Base-by-base conservation (phyloP, 179 eudicot genomes). In the Vitellaria paradoxa region DNA sequence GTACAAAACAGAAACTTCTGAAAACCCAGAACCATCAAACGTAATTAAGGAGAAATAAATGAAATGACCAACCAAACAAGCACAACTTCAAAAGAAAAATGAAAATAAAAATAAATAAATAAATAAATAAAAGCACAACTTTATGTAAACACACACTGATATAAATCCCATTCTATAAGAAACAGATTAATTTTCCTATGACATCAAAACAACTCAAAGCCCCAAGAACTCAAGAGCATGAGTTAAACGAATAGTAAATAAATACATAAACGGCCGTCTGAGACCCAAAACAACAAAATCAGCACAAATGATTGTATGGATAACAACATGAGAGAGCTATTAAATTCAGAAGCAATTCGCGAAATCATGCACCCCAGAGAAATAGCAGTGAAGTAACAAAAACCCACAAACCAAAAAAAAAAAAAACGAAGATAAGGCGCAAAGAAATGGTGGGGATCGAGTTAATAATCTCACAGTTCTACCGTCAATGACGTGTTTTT, bases 401-500 rank as follows among this genome's bases (percentile, higher is more conserved):
- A 72, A n/a, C 61, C 9, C 9, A 30, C 17, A 47, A 6, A 20
- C 11, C 45, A 1, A 50, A n/a, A 12, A 21, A 64, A 64, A 24
- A 11, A 15, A 64, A 64, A 30, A 11, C 21, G 9, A 26, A 9
- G 47, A 53, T 4, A 53, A 70, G 21, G 24, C 21, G 3, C 63
- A 26, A 50, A 13, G 7, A 37, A 72, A 18, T 37, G 37, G 17
- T 10, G 52, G 12, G 12, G 4, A 21, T 37, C 20, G 64, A 63
- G 70, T 47, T 47, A 30, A 12, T 30, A 67, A 45, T 42, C 78
- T 76, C 78, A 91, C 96, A 84, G 90, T 79, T 81, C 96, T 80
- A 65, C 96, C 96, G 85, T 93, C 96, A 57, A 93, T 90, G 71
- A 78, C 81, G 57, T 93, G 97, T 17, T 83, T 77, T 46, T 93